Conservation (phyloP, 2,329 filamentous ascomycete species). For the Xylariales sp. region DNA sequence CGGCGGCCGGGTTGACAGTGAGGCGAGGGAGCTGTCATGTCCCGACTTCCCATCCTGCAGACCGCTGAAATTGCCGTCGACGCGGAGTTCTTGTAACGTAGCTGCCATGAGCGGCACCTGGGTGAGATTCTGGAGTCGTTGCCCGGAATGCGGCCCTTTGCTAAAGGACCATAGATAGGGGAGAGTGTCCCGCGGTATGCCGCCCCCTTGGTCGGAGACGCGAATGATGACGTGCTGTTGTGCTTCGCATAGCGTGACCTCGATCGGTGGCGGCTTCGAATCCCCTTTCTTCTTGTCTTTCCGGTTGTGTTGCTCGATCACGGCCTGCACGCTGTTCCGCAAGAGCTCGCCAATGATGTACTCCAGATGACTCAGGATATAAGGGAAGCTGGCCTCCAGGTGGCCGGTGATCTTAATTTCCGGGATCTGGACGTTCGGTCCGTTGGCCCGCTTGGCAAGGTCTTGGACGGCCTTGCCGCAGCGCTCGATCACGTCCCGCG, state of each 20-base stretch:
- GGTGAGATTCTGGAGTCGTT: conserved; percentile 76
- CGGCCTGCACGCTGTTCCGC: conserved; percentile 89
- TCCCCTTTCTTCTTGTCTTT: conserved; percentile 22
- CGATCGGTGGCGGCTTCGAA: conserved; percentile 70
- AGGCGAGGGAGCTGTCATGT: conserved; percentile 64
- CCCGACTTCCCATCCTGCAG: conserved; percentile 16
- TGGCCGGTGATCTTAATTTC: conserved; percentile 82
- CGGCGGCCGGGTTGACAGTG: conserved; percentile 76
- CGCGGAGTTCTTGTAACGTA: conserved; percentile 80
- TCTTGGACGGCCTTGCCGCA: conserved; percentile 73
- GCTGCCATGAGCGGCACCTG: conserved; percentile 88
- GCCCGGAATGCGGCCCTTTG: conserved; percentile 77
- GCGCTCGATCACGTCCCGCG: conserved; percentile 79
- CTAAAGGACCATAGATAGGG: conserved; percentile 96
- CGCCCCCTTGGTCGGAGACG: conserved; percentile 91
- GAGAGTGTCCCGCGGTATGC: conserved; percentile 77
- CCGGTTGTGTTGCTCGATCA: conserved; percentile 67
- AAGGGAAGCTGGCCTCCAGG: conserved; percentile 85
- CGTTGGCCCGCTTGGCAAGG: conserved; percentile 71
- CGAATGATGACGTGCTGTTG: conserved; percentile 93
- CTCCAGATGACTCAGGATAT: conserved; percentile 91
- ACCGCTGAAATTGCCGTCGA: conserved; percentile 29
- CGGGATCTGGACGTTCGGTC: conserved; percentile 65
- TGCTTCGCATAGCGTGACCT: conserved; percentile 91
- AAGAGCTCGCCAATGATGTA: conserved; percentile 96